These are phyloP conservation scores for Sequoiadendron giganteum DNA, from an alignment of 75 land plant species.

Conservation along the genomic window DNA sequence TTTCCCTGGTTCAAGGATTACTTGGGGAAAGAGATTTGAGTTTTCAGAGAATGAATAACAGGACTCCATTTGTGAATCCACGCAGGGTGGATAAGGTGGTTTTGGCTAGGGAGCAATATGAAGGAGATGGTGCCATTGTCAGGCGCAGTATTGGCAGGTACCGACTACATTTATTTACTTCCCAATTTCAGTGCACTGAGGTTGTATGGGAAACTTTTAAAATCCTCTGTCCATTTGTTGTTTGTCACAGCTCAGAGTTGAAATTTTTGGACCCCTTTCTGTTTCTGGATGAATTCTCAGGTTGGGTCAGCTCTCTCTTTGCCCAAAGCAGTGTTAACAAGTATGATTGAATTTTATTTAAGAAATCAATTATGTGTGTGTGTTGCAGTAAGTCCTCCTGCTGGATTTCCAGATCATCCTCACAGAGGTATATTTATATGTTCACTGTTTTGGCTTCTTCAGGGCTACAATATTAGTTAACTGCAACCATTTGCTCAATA, in stretches of 20 bases:
- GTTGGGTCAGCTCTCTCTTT: constrained; percentile 26
- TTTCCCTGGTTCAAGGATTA: too few species aligned
- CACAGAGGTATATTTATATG: constrained; percentile 61
- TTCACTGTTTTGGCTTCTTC: background rate
- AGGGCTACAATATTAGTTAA: background rate
- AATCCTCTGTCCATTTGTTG: background rate
- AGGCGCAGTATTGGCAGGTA: constrained; percentile 79
- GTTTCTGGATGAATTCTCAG: constrained; percentile 78
- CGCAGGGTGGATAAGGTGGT: constrained; percentile 49
- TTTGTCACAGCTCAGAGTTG: constrained; percentile 59
- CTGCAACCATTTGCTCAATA: too few species aligned
- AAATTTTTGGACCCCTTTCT: constrained; percentile 85
- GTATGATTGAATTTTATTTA: background rate
- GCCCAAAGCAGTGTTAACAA: background rate
- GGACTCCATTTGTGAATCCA: constrained; percentile 33
- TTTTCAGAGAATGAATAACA: too few species aligned
- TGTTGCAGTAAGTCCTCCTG: constrained; percentile 75
- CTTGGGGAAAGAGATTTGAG: too few species aligned
- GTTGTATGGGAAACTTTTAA: background rate
- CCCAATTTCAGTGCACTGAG: background rate
- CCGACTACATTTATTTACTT: background rate
- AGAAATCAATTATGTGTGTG: background rate
- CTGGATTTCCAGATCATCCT: constrained; percentile 97
- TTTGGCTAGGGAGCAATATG: constrained; percentile 52
- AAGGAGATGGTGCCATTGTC: constrained; percentile 66